These are phyloP conservation scores for Hypoxylon sp. DNA, from an alignment of 2,329 filamentous ascomycete genomes.

Conservation along the genomic window DNA sequence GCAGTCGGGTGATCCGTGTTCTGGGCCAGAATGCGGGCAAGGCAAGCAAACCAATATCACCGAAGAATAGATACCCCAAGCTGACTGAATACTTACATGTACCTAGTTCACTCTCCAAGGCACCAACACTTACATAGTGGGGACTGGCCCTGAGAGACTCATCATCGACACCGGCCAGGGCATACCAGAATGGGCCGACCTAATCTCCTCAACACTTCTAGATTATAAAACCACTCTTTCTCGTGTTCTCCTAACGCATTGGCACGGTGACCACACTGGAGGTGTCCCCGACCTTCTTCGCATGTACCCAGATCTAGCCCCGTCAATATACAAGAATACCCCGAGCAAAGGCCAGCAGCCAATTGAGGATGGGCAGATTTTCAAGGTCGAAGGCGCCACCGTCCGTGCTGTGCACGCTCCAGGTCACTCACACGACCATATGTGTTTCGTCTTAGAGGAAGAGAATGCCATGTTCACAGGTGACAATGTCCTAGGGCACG, in stretches of 20 bases:
- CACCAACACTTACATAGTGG: conserved; percentile 84
- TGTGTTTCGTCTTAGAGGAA: conserved; percentile 82
- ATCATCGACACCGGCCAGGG: conserved; percentile 83
- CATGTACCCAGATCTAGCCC: conserved; percentile 70
- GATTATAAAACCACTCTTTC: conserved; percentile 55
- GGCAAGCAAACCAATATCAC: background rate
- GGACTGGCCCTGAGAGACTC: conserved; percentile 72
- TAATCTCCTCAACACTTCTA: conserved; percentile 55
- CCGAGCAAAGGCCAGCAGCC: conserved; percentile 66
- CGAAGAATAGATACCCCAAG: background rate
- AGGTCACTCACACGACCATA: conserved; percentile 85
- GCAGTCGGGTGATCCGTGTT: conserved; percentile 59
- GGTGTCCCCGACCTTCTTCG: conserved; percentile 79
- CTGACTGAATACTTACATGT: background rate
- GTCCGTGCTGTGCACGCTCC: conserved; percentile 59
- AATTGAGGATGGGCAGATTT: conserved; percentile 68
- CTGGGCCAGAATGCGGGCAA: conserved; percentile 63
- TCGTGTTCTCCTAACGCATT: conserved; percentile 85
- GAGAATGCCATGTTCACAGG: conserved; percentile 87
- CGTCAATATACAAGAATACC: conserved; percentile 74
- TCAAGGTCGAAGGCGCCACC: conserved; percentile 61
- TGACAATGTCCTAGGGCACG: conserved; percentile 88
- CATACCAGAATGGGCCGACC: conserved; percentile 68
- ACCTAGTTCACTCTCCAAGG: conserved; percentile 72
- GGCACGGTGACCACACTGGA: conserved; percentile 88